These are phyloP conservation scores for Penicillium sp. DNA, from an alignment of 2,329 filamentous ascomycete species.

Conservation along the genomic window DNA sequence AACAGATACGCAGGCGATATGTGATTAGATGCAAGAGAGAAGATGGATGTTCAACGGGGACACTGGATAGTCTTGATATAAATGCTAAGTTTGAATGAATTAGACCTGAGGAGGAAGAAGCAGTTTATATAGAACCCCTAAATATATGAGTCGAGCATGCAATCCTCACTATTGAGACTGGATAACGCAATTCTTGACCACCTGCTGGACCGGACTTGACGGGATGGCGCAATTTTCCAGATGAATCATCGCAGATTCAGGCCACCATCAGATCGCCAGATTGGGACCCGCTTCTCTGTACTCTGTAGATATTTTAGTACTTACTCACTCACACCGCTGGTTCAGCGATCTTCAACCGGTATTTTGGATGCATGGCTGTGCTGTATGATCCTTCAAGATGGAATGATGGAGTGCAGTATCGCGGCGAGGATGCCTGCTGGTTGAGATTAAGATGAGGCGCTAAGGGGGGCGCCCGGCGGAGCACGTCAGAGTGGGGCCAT, in stretches of 20 bases:
- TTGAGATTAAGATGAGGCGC: conserved; percentile 18
- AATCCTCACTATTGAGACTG: conserved; percentile 6
- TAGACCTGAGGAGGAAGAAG: neutral
- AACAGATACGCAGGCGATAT: neutral
- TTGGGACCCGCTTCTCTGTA: conserved; percentile 9
- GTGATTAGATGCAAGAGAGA: neutral
- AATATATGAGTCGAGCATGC: neutral
- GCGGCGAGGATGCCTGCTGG: conserved; percentile 15
- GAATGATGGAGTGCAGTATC: neutral
- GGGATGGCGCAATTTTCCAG: conserved; percentile 32
- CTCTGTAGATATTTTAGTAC: too few species aligned
- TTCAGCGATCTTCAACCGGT: neutral
- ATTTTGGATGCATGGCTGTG: neutral
- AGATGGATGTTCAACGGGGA: neutral
- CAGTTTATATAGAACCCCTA: conserved; percentile 5
- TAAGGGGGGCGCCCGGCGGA: conserved; percentile 27
- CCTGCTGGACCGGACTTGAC: conserved; percentile 13
- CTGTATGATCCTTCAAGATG: neutral
- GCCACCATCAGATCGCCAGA: neutral
- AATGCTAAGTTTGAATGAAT: conserved; percentile 3
- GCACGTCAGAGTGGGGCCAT: conserved; percentile 27
- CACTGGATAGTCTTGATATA: neutral
- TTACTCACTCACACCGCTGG: conserved; percentile 17
- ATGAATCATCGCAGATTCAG: conserved; percentile 23
- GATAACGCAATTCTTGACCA: conserved; percentile 20